Evolutionary conservation across 257 asterid genomes (phyloP).

Genomic region (Anisodus tanguticus): DNA sequence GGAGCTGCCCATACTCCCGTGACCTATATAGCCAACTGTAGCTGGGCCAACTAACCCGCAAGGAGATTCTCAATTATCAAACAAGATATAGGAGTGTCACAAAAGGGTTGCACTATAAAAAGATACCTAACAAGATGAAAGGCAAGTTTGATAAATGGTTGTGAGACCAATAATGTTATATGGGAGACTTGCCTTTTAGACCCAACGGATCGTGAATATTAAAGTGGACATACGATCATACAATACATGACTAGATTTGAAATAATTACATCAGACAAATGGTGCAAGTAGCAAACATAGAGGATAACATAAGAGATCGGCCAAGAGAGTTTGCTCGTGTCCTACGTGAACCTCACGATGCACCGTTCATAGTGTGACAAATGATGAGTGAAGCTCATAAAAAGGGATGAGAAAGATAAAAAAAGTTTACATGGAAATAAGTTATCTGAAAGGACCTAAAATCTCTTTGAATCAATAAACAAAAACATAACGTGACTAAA

Average conservation of each 20-base stretch:
- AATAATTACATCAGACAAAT: background rate
- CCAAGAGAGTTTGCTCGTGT: background rate
- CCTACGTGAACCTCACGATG: background rate
- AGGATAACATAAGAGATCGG: background rate
- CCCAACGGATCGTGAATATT: background rate
- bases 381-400: constrained; percentile 18
- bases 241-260: background rate
- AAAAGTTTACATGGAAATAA: background rate
- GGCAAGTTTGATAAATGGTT: background rate
- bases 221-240: background rate
- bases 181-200: background rate
- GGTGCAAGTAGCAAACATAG: constrained; percentile 2
- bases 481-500: background rate
- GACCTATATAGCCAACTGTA: background rate
- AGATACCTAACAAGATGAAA: constrained; percentile 20
- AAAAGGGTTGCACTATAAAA: background rate
- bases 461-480: background rate
- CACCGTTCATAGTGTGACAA: background rate
- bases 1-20: background rate
- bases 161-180: background rate
- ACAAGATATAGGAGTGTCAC: background rate
- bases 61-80: constrained; percentile 9
- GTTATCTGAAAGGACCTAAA: too few species aligned
- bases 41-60: background rate
- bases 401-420: background rate